A percentile compares a stretch with the other conserved stretches of the same genome.
Evolutionary conservation across 2,329 filamentous ascomycete genomes (phyloP).

Genomic region (Trichoderma guizhouense): DNA sequence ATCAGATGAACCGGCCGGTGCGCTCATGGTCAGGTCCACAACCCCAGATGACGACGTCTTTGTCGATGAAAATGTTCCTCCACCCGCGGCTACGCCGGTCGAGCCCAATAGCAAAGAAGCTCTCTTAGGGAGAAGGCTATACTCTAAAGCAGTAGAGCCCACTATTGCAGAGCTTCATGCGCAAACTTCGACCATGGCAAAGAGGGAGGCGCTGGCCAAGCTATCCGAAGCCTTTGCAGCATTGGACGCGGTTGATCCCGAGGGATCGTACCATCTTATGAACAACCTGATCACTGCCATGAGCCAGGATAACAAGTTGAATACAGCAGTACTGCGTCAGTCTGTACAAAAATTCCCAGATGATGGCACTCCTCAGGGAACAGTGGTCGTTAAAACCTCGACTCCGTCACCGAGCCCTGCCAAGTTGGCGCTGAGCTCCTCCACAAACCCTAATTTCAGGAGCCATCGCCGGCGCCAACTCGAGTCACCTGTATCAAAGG

Average conservation of each 20-base stretch:
- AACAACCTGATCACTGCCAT: slow-evolving; percentile 73
- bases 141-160: slow-evolving; percentile 76
- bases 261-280: slow-evolving; percentile 83
- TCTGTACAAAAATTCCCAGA: slow-evolving; percentile 39
- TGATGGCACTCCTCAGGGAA: slow-evolving; percentile 50
- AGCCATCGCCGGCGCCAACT: slow-evolving; percentile 67
- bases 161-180: slow-evolving; percentile 81
- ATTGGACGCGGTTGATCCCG: slow-evolving; percentile 83
- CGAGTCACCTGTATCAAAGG: slow-evolving; percentile 40
- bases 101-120: slow-evolving; percentile 74
- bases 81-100: slow-evolving; percentile 41
- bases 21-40: slow-evolving; percentile 35
- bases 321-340: slow-evolving; percentile 44
- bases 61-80: slow-evolving; percentile 63
- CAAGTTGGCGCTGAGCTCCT: slow-evolving; percentile 73
- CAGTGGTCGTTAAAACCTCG: slow-evolving; percentile 55
- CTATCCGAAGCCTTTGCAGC: slow-evolving; percentile 82
- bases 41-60: slow-evolving; percentile 43
- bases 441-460: slow-evolving; percentile 81
- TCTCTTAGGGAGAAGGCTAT: slow-evolving; percentile 74
- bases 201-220: slow-evolving; percentile 78
- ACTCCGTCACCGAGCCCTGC: slow-evolving; percentile 45
- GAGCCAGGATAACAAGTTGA: slow-evolving; percentile 65
- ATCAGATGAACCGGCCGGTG: slow-evolving; percentile 60
- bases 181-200: slow-evolving; percentile 64